Base-by-base conservation (phyloP, 1,139 yeast genomes). In the Candida tropicalis region DNA sequence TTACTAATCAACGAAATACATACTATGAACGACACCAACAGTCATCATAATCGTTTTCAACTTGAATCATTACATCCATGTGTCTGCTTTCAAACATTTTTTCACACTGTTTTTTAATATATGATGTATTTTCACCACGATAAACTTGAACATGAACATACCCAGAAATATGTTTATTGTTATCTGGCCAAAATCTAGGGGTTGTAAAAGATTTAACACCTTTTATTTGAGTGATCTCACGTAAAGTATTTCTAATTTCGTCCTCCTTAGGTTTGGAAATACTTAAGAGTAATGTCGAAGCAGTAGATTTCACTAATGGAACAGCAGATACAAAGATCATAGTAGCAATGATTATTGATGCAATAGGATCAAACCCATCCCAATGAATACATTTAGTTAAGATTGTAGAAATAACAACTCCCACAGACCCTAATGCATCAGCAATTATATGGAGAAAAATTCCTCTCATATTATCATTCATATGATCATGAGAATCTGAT, bases 351-450 rank as follows among this genome's bases (percentile, higher is more conserved):
- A 90, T 75, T 3, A 95, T 73, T 1, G 98, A 91, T 0, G 98
- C 96, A 16, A 93, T 64, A 0, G 99, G 97, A 59, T 93, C 99
- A 59, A 88, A 87, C 0, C 87, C 87, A 33, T 77, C 71, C 65
- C 84, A 76, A 16, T 73, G 66, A 59, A 83, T 77, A 12, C 76
- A 48, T 45, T 80, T 81, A 17, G 87, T 82, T 32, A 85, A 63
- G 2, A 85, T 45, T 0, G 99, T 93, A 0, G 98, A 90, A 0
- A 88, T 65, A 10, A 95, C 93, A 18, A 95, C 99, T 5, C 99
- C 98, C 0, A 90, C 96, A 0, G 98, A 91, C 0, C 99, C 99
- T 26, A 95, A 70, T 0, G 99, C 93, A 57, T 93, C 99, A 0
- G 99, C 99, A 38, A 93, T 64, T 35, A 93, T 87, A 56, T 93